Base-by-base conservation (phyloP, 75 land plant species). In the Cunninghamia lanceolata region DNA sequence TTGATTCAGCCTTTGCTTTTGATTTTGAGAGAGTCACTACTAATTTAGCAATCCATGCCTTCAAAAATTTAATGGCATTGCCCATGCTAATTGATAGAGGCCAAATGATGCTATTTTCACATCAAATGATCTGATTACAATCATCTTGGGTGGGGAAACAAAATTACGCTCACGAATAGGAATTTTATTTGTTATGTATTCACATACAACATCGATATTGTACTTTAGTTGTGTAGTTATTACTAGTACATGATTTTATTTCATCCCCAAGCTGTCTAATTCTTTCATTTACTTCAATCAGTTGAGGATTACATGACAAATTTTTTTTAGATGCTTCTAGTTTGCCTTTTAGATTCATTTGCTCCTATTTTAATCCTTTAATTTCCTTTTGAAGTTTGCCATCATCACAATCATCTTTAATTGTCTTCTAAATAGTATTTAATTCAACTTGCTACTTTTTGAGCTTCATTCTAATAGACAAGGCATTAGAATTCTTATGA, bases 401-500 rank as follows among this genome's bases (percentile, higher is more conserved):
- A 19, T 83, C 84, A 17, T 19, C 84, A 43, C 17, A 38, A 83
- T 52, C 84, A 50, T 83, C 59, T 83, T 52, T 15, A 7, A 83
- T 83, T 34, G 38, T 35, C 34, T 34, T 47, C 35, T 83, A 21
- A 34, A 83, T 83, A 35, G 17, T n/a, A 83, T 83, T 15, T 8
- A 83, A 63, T 59, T 83, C 59, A 83, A 50, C 53, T 50, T 83
- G 84, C 84, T 52, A 39, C 9, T 83, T 46, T 50, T 83, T 63
- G 8, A 83, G 84, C 84, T 83, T 83, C 30, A 0, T 47, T 35
- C 54, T 47, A 9, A 83, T 35, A 32, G 10, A 43, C 53, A 36
- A 38, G 16, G 84, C 35, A 35, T 53, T 52, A 35, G 84, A 83
- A 52, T 32, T 16, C 2, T 30, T 32, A 47, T 4, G 63, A 52